A percentile compares a stretch with the other conserved stretches of the same genome.
Evolutionary conservation across 805 yeast genomes (phyloP).

Genomic region (Cyberlindnera petersonii): DNA sequence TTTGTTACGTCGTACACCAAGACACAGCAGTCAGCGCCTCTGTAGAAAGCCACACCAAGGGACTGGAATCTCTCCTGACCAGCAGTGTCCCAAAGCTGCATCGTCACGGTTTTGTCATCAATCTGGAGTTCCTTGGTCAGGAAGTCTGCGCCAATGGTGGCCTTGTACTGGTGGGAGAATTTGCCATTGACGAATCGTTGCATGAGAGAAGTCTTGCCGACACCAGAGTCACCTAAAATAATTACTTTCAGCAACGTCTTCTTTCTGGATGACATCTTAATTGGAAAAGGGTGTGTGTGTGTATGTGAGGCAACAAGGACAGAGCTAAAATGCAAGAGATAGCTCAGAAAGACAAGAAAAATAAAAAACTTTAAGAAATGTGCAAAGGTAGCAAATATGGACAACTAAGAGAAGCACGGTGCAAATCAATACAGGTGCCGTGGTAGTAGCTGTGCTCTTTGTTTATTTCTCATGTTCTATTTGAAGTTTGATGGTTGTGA

Average conservation of each 20-base stretch:
- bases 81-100: slow-evolving; percentile 97
- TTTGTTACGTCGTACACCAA: slow-evolving; percentile 94
- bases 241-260: slow-evolving; percentile 81
- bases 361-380: not conserved
- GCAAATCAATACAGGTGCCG: too few relatives aligned
- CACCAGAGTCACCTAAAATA: slow-evolving; percentile 95
- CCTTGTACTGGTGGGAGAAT: slow-evolving; percentile 93
- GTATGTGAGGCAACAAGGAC: too few relatives aligned
- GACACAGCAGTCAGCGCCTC: slow-evolving; percentile 98
- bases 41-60: slow-evolving; percentile 91
- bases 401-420: too few relatives aligned
- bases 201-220: slow-evolving; percentile 95
- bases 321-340: too few relatives aligned
- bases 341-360: too few relatives aligned
- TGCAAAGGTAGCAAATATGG: slow-evolving; percentile 3
- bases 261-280: slow-evolving; percentile 45
- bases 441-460: too few relatives aligned
- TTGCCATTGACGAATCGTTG: slow-evolving; percentile 95
- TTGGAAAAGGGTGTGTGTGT: not conserved
- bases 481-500: too few relatives aligned
- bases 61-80: slow-evolving; percentile 98
- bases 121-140: slow-evolving; percentile 84
- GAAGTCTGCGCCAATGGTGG: slow-evolving; percentile 97
- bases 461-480: too few relatives aligned
- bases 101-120: slow-evolving; percentile 57